These are phyloP conservation scores for Cryptosporidium sp. DNA, from an alignment of 169 alveolate species.

Conservation along the genomic window DNA sequence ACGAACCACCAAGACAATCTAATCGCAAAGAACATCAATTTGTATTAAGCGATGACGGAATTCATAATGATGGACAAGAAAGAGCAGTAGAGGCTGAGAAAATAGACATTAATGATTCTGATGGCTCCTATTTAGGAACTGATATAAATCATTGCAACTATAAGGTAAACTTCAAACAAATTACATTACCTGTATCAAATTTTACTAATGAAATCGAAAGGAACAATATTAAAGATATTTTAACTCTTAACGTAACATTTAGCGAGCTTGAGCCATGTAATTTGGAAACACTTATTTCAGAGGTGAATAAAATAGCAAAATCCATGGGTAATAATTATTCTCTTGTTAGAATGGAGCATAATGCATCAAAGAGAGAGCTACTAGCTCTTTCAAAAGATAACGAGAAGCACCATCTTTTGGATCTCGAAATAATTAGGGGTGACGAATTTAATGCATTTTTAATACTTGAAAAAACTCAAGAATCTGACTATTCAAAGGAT, in stretches of 20 bases:
- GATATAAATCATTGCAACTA: neutral
- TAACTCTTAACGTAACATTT: neutral
- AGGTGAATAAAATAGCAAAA: neutral
- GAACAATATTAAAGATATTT: neutral
- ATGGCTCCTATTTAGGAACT: neutral
- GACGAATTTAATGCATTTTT: slow-evolving; percentile 43
- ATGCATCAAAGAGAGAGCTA: slow-evolving; percentile 13
- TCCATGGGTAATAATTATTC: neutral
- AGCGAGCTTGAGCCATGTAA: slow-evolving; percentile 28
- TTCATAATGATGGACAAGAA: neutral
- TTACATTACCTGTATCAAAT: neutral
- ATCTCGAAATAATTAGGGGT: slow-evolving; percentile 23
- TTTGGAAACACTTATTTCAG: slow-evolving; percentile 5
- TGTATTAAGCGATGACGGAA: neutral
- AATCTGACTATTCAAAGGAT: neutral
- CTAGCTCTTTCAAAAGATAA: neutral
- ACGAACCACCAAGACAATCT: neutral
- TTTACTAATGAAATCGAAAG: neutral
- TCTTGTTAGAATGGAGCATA: slow-evolving; percentile 7
- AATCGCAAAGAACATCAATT: neutral
- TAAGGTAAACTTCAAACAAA: slow-evolving; percentile 1
- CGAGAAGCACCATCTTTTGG: slow-evolving; percentile 10
- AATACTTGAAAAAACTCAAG: neutral
- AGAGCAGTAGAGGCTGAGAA: slow-evolving; percentile 34
- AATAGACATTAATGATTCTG: neutral